These are phyloP conservation scores for Pleurotus djamor DNA, from an alignment of 768 basidiomycete genomes.

Conservation along the genomic window DNA sequence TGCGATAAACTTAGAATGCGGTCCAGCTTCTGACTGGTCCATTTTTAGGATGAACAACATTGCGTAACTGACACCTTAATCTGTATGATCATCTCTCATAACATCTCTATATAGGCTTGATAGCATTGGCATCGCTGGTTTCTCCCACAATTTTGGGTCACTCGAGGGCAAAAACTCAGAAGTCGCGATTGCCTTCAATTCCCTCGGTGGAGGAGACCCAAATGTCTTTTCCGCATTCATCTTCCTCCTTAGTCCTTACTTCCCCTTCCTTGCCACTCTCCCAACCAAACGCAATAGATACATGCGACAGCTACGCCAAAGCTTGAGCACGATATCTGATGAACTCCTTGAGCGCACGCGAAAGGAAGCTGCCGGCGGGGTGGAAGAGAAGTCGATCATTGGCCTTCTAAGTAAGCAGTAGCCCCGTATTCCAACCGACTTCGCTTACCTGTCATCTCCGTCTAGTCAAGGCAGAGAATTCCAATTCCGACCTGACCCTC, in stretches of 20 bases:
- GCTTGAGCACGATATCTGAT: conserved; percentile 37
- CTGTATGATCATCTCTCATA: not conserved
- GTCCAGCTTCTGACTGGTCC: not conserved
- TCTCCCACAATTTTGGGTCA: conserved; percentile 54
- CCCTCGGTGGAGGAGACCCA: conserved; percentile 23
- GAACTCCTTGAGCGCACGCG: conserved; percentile 33
- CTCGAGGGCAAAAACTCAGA: conserved; percentile 44
- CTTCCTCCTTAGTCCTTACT: conserved; percentile 30
- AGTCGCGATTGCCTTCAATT: conserved; percentile 40
- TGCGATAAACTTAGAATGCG: not conserved
- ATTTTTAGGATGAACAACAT: conserved; percentile 40
- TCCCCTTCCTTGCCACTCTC: conserved; percentile 31
- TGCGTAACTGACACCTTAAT: conserved; percentile 20
- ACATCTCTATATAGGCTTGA: conserved; percentile 39
- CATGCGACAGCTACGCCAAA: conserved; percentile 23
- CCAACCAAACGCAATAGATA: conserved; percentile 32
- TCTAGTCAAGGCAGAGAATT: conserved; percentile 32
- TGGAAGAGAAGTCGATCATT: conserved; percentile 38
- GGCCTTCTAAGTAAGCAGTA: conserved; percentile 28
- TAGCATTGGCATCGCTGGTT: conserved; percentile 56
- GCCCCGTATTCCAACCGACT: not conserved
- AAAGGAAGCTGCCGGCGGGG: conserved; percentile 24
- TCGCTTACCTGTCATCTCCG: not conserved
- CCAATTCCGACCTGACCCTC: conserved; percentile 15
- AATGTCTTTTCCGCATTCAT: conserved; percentile 15